Evolutionary conservation across 2,329 filamentous ascomycete genomes (phyloP).

Genomic region (Trichothecium roseum): DNA sequence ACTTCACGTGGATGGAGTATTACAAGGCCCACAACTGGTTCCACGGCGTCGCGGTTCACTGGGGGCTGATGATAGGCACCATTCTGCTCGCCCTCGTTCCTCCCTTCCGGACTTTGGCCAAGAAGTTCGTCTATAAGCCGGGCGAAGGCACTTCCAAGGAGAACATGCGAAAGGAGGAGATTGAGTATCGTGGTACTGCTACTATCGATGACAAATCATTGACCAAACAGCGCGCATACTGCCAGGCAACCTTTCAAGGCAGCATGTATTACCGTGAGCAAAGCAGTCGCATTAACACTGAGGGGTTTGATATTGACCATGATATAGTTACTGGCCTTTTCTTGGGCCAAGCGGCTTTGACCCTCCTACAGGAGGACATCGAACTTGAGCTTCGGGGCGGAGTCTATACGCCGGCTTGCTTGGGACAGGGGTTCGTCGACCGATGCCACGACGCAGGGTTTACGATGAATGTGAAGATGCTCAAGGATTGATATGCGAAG

Average conservation of each 20-base stretch:
- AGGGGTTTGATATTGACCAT: not conserved
- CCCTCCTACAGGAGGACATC: slow-evolving; percentile 46
- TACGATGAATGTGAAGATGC: slow-evolving; percentile 45
- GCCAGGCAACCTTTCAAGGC: slow-evolving; percentile 43
- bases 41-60: slow-evolving; percentile 38
- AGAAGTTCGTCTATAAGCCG: slow-evolving; percentile 36
- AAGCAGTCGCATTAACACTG: not conserved
- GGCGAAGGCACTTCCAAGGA: slow-evolving; percentile 45
- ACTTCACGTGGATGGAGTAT: slow-evolving; percentile 49
- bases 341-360: slow-evolving; percentile 52
- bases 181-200: slow-evolving; percentile 56
- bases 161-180: slow-evolving; percentile 42
- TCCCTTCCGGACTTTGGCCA: slow-evolving; percentile 33
- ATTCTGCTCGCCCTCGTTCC: slow-evolving; percentile 33
- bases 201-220: slow-evolving; percentile 40
- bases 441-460: slow-evolving; percentile 51
- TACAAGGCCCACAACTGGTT: slow-evolving; percentile 38
- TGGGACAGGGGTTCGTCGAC: slow-evolving; percentile 59
- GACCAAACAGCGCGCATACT: slow-evolving; percentile 34
- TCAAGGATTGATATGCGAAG: slow-evolving; percentile 16
- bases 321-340: slow-evolving; percentile 55
- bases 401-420: slow-evolving; percentile 59
- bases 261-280: slow-evolving; percentile 55
- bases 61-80: slow-evolving; percentile 30
- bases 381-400: slow-evolving; percentile 52